Evolutionary conservation across 1,284 basidiomycete genomes (phyloP).

Genomic region (Pyrrhoderma noxium): DNA sequence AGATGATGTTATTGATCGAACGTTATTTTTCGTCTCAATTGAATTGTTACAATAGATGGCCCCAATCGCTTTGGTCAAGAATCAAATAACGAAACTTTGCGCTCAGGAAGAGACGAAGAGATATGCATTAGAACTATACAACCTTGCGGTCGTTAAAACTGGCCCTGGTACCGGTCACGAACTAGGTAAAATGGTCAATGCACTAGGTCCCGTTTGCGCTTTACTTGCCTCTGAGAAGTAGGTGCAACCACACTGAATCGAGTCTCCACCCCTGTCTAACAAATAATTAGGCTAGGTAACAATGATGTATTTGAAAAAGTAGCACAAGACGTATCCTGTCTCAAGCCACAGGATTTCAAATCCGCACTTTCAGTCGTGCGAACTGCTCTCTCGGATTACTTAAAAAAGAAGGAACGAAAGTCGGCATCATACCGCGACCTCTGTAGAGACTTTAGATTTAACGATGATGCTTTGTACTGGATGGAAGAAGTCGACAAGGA

Average conservation of each 20-base stretch:
- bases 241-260: constrained; percentile 8
- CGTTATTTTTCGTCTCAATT: too few relatives aligned
- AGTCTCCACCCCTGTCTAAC: neutral
- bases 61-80: too few relatives aligned
- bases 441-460: constrained; percentile 15
- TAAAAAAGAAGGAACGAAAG: neutral
- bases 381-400: constrained; percentile 19
- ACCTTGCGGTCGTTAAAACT: constrained; percentile 26
- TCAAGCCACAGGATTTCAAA: constrained; percentile 27
- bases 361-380: constrained; percentile 25
- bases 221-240: constrained; percentile 31
- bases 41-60: too few relatives aligned
- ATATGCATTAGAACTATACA: constrained; percentile 24
- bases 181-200: constrained; percentile 25
- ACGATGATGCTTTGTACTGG: constrained; percentile 20
- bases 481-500: constrained; percentile 22
- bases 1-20: too few relatives aligned
- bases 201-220: constrained; percentile 32
- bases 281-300: constrained; percentile 25
- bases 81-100: constrained; percentile 2
- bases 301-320: constrained; percentile 28
- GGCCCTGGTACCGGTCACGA: constrained; percentile 31
- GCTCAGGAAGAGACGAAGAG: constrained; percentile 23
- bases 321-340: constrained; percentile 30
- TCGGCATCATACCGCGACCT: constrained; percentile 18